Evolutionary conservation across 2,329 filamentous ascomycete species (phyloP), one percentile per base, ranked within the genome.

Genomic region (Torrubiella hemipterigena): DNA sequence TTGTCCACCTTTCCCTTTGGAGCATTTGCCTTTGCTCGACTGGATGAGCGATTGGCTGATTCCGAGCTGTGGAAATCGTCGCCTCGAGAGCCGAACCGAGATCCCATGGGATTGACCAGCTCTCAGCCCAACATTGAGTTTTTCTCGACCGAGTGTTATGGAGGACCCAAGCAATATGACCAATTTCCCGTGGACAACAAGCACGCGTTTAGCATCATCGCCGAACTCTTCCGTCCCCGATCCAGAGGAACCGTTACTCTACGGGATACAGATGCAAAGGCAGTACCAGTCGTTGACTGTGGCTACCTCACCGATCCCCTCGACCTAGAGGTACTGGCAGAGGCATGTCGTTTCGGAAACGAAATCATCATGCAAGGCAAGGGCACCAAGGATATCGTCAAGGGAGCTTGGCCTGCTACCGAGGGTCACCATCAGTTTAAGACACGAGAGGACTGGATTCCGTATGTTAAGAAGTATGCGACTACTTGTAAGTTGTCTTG

Each of bases 1-100:
- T 53, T 78, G 1, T 69, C 73, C 2, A 66, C 61, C 0, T 77
- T 78, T 42, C 73, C 73, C 8, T 79, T 78, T 31, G 74, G 74
- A 24, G 60, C 62, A 9, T 77, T 78, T 31, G 72, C 65, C 9
- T 80, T 64, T 41, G 67, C 73, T 6, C 63, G 74, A n/a, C 56
- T 79, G 0, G 71, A 77, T 36, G 63, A 73, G 7, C 67, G 73
- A 6, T 60, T 79, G 1, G 52, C 60, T 27, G 56, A 72, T 40
- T 65, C 66, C 1, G 54, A 61, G 4, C 42, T 72, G 6, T 79
- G 74, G 74, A 57, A 57, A 3, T 51, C 58, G 5, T 66, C 70
- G 1, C 51, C 59, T 0, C 56, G 63, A 6, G 32, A 53, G 21
- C 48, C 58, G 17, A 68, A 67, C 4, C 67, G 73, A 5, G 75